Evolutionary conservation across 1,139 yeast species (phyloP).

Genomic region (Kurtzmaniella natalensis): DNA sequence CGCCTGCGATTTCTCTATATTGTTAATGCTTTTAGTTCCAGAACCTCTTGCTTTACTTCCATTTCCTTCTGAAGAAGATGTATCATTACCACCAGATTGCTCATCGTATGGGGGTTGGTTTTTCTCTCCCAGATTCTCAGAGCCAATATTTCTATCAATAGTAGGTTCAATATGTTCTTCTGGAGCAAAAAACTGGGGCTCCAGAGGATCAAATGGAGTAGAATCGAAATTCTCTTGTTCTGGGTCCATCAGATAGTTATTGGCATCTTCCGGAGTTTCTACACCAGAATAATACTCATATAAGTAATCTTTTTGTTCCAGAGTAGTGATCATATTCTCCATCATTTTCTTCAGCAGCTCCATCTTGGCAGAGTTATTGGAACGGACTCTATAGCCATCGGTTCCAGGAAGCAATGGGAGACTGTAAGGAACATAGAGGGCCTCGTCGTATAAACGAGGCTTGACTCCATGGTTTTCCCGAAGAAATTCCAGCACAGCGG

Average conservation of each 20-base stretch:
- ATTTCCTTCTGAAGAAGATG: slow-evolving; percentile 13
- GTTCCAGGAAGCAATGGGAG: slow-evolving; percentile 85
- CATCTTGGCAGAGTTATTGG: slow-evolving; percentile 66
- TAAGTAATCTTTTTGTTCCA: slow-evolving; percentile 86
- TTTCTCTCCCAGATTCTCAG: slow-evolving; percentile 7
- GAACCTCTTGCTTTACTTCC: slow-evolving; percentile 6
- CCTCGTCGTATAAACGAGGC: slow-evolving; percentile 87
- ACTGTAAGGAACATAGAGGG: slow-evolving; percentile 83
- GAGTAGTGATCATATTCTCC: slow-evolving; percentile 74
- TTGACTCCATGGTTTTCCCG: slow-evolving; percentile 71
- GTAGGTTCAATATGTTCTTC: no score
- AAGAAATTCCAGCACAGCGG: slow-evolving; percentile 60
- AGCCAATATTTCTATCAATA: no score
- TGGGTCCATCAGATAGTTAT: slow-evolving; percentile 52
- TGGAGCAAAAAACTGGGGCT: slow-evolving; percentile 50
- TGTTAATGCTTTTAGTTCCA: slow-evolving; percentile 2
- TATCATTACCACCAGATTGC: slow-evolving; percentile 14
- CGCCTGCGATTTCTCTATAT: slow-evolving; percentile 16
- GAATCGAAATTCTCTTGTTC: slow-evolving; percentile 35
- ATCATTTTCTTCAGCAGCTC: slow-evolving; percentile 59
- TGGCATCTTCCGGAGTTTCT: slow-evolving; percentile 61
- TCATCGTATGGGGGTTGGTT: slow-evolving; percentile 3
- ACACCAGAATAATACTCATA: slow-evolving; percentile 88
- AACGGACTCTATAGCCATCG: slow-evolving; percentile 77
- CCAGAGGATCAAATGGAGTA: slow-evolving; percentile 43